phyloP scores from a whole-genome alignment of 179 eudicot species.

The Nepenthes alata region DNA sequence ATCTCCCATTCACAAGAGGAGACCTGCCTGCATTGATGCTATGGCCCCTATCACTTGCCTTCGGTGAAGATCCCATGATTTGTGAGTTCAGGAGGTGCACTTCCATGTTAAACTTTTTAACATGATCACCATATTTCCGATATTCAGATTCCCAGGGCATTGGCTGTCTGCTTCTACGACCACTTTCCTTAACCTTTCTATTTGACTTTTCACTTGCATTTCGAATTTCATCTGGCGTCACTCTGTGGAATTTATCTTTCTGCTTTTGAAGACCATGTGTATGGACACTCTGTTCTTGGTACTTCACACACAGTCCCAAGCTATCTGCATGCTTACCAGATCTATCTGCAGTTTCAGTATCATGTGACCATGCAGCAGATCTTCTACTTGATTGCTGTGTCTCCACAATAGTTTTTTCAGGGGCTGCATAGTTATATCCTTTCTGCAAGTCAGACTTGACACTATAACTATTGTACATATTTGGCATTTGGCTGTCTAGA shows the following conservation, averaged over 20 bases:
- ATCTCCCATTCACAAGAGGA: conserved; percentile 31
- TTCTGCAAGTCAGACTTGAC: conserved; percentile 5
- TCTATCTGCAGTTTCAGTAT: no score
- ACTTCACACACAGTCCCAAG: no score
- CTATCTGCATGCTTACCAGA: no score
- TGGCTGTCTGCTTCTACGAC: conserved; percentile 17
- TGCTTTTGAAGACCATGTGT: conserved; percentile 15
- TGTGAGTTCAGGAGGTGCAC: conserved; percentile 22
- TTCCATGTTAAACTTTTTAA: conserved; percentile 25
- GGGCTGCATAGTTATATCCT: no score
- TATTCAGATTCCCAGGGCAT: conserved; percentile 16
- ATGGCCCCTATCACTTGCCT: conserved; percentile 18
- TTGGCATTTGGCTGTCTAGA: neutral
- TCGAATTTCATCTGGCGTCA: conserved; percentile 29
- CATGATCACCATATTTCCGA: conserved; percentile 29
- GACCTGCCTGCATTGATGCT: conserved; percentile 18
- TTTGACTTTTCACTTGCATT: conserved; percentile 28
- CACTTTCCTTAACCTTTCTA: conserved; percentile 28
- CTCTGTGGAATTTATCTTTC: conserved; percentile 29
- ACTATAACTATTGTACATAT: neutral
- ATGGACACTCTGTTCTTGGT: conserved; percentile 14
- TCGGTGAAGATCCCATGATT: conserved; percentile 14
- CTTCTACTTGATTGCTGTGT: no score
- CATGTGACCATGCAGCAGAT: no score
- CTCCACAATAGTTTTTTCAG: no score